Conservation (phyloP, 371 early-diverging fungal species). For the Apophysomyces elegans region DNA sequence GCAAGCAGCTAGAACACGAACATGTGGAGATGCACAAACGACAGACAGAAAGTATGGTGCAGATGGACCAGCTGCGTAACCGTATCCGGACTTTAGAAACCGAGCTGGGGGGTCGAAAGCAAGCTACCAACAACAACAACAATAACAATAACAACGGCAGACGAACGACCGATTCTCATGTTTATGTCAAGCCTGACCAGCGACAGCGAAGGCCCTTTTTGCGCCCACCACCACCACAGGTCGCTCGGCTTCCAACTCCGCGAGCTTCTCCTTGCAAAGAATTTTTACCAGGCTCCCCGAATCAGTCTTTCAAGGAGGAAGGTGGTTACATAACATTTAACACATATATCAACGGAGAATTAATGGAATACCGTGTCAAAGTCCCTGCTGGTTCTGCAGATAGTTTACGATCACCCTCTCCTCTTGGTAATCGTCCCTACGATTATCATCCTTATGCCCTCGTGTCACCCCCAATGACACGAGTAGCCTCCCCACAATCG, state of each 20-base stretch:
- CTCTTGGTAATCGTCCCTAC: conserved; percentile 13
- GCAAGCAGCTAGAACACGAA: conserved; percentile 36
- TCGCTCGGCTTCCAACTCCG: conserved; percentile 12
- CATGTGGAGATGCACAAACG: conserved; percentile 34
- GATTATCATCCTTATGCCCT: conserved; percentile 21
- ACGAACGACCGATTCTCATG: neutral
- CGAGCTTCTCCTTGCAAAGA: conserved; percentile 12
- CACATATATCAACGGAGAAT: conserved; percentile 37
- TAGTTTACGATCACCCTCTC: conserved; percentile 19
- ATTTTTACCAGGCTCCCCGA: neutral
- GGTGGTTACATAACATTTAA: conserved; percentile 41
- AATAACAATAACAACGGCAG: conserved; percentile 13
- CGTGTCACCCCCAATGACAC: conserved; percentile 24
- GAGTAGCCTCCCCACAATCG: conserved; percentile 24
- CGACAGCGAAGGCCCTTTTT: neutral
- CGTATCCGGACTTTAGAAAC: conserved; percentile 21
- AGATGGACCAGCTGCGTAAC: conserved; percentile 28
- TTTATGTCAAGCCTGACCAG: conserved; percentile 3
- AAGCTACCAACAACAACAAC: conserved; percentile 22
- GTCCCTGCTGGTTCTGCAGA: conserved; percentile 29
- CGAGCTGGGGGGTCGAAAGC: conserved; percentile 31
- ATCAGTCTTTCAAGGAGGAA: conserved; percentile 33
- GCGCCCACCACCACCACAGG: neutral
- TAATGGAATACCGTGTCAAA: conserved; percentile 40
- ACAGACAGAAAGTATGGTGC: conserved; percentile 31